Evolutionary conservation across 2,329 filamentous ascomycete genomes (phyloP).

Genomic region (Aspergillus sclerotialis): DNA sequence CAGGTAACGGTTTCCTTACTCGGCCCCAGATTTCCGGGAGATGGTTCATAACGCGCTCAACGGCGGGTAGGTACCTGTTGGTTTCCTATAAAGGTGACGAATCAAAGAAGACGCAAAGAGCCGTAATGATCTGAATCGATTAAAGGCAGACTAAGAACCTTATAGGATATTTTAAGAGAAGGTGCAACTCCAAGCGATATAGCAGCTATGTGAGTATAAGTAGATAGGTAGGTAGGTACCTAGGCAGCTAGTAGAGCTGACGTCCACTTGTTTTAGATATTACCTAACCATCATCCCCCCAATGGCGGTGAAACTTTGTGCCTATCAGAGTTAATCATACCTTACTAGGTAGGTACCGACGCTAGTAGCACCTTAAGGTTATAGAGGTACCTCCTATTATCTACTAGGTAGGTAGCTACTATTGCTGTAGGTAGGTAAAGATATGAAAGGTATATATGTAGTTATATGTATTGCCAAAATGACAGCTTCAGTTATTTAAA

Average conservation of each 20-base stretch:
- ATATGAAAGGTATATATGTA: conserved; percentile 9
- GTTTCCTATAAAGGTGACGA: too few species aligned
- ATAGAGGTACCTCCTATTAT: too few species aligned
- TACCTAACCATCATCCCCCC: not conserved
- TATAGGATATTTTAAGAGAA: too few species aligned
- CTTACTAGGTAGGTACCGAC: too few species aligned
- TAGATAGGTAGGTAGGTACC: too few species aligned
- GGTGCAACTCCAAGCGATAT: too few species aligned
- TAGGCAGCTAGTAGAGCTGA: conserved; percentile 32
- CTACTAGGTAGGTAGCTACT: too few species aligned
- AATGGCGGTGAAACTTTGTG: conserved; percentile 6
- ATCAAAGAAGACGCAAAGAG: too few species aligned
- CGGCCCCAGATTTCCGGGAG: conserved; percentile 60
- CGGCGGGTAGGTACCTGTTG: not conserved
- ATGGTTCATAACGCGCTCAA: conserved; percentile 51
- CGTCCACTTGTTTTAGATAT: conserved; percentile 27
- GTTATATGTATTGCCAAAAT: conserved; percentile 9
- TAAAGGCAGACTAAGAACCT: too few species aligned
- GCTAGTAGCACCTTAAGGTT: too few species aligned
- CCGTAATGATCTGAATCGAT: too few species aligned
- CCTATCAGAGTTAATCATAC: conserved; percentile 11
- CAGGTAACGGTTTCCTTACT: conserved; percentile 32
- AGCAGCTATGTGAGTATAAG: too few species aligned
- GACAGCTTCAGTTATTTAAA: conserved; percentile 13
- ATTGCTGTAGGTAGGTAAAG: conserved; percentile 1